These are phyloP conservation scores for Amaranthus cruentus DNA, from an alignment of 148 eudicot species.

Conservation along the genomic window DNA sequence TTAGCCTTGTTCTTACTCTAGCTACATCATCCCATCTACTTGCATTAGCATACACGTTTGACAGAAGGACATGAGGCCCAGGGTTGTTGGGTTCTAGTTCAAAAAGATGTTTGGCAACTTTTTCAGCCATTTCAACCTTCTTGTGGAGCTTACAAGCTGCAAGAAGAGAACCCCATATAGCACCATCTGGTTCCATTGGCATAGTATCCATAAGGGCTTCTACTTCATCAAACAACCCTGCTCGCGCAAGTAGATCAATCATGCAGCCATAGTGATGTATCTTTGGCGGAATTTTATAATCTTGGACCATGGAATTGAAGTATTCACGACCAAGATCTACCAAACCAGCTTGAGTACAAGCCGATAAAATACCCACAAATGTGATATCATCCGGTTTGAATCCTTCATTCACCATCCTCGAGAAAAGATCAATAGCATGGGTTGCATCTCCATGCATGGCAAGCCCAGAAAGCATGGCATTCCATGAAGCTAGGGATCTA, in stretches of 20 bases:
- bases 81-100: slow-evolving; percentile 45
- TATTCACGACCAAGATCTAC: slow-evolving; percentile 44
- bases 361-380: slow-evolving; percentile 53
- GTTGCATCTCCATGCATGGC: slow-evolving; percentile 50
- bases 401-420: slow-evolving; percentile 37
- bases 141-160: slow-evolving; percentile 49
- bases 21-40: slow-evolving; percentile 53
- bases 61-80: slow-evolving; percentile 45
- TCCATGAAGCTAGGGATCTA: slow-evolving; percentile 40
- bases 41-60: slow-evolving; percentile 45
- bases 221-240: slow-evolving; percentile 56
- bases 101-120: slow-evolving; percentile 32
- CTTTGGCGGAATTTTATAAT: slow-evolving; percentile 35
- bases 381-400: slow-evolving; percentile 52
- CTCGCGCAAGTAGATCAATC: slow-evolving; percentile 51
- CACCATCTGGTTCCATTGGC: slow-evolving; percentile 53
- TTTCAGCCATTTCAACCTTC: slow-evolving; percentile 46
- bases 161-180: slow-evolving; percentile 57
- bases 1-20: slow-evolving; percentile 37
- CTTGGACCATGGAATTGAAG: slow-evolving; percentile 41
- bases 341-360: slow-evolving; percentile 55
- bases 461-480: slow-evolving; percentile 47
- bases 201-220: slow-evolving; percentile 32
- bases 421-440: slow-evolving; percentile 33
- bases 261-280: slow-evolving; percentile 53